Evolutionary conservation across 495 filamentous ascomycete genomes (phyloP).

Genomic region (Chaetomium fimeti): DNA sequence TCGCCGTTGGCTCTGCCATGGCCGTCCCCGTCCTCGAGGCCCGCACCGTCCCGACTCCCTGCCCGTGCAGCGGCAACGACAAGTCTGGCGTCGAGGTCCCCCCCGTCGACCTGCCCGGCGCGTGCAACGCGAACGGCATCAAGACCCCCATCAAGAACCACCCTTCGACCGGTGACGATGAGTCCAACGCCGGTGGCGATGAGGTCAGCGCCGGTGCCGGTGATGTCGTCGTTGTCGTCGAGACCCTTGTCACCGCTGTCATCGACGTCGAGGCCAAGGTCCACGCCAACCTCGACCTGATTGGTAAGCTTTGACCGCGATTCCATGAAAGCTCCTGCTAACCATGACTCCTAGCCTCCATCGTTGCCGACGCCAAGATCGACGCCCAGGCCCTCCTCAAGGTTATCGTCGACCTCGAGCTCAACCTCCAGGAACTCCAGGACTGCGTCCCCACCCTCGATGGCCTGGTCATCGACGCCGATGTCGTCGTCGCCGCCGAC

Average conservation of each 20-base stretch:
- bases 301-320: conserved; percentile 8
- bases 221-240: neutral
- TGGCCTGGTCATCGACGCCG: conserved; percentile 15
- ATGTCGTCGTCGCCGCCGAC: conserved; percentile 11
- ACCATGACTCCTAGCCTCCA: neutral
- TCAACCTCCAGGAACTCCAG: conserved; percentile 18
- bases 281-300: conserved; percentile 16
- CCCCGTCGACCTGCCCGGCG: neutral
- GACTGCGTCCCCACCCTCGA: conserved; percentile 5
- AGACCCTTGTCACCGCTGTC: neutral
- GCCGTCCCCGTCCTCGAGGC: conserved; percentile 13
- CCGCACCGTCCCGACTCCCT: neutral
- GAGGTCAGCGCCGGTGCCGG: no score
- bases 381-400: conserved; percentile 20
- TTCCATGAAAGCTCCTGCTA: neutral
- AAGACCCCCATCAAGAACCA: neutral
- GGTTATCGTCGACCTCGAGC: conserved; percentile 17
- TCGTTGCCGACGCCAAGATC: conserved; percentile 15
- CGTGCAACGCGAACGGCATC: neutral
- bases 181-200: neutral
- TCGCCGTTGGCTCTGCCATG: conserved; percentile 18
- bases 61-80: neutral
- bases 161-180: no score
- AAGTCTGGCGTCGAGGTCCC: neutral
- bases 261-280: conserved; percentile 11